phyloP scores from a whole-genome alignment of 345 rosid species.

The Citrus trifoliata region DNA sequence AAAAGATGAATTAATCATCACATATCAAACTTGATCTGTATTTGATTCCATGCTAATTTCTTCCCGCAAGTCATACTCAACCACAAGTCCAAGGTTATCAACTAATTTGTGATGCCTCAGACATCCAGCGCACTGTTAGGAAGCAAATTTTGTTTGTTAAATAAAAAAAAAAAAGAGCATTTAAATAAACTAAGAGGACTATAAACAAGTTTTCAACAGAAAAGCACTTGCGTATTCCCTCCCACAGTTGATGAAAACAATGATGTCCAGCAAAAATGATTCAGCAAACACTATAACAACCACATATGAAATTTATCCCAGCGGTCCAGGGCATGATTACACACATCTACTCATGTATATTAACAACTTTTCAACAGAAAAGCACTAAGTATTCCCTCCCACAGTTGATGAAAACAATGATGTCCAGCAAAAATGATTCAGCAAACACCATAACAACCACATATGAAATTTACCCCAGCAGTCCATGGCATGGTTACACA shows the following conservation, averaged over 20 bases:
- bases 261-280: neutral
- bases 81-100: conserved; percentile 84
- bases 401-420: neutral
- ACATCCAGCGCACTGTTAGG: conserved; percentile 87
- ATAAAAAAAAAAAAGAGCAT: conserved; percentile 4
- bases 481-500: neutral
- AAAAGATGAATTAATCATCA: conserved; percentile 9
- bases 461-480: neutral
- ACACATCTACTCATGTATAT: neutral
- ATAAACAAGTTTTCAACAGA: conserved; percentile 8
- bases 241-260: neutral
- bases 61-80: conserved; percentile 73
- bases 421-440: neutral
- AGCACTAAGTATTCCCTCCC: neutral
- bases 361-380: neutral
- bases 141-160: conserved; percentile 16
- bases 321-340: neutral
- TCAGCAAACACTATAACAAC: neutral
- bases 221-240: neutral
- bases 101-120: conserved; percentile 78
- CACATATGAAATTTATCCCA: neutral
- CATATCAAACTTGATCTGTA: conserved; percentile 42
- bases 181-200: neutral
- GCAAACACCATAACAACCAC: neutral
- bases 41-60: conserved; percentile 35